Percentiles rank a stretch among this genome's conserved stretches.
Evolutionary conservation across 345 rosid species (phyloP).

Genomic region (Brassica juncea): DNA sequence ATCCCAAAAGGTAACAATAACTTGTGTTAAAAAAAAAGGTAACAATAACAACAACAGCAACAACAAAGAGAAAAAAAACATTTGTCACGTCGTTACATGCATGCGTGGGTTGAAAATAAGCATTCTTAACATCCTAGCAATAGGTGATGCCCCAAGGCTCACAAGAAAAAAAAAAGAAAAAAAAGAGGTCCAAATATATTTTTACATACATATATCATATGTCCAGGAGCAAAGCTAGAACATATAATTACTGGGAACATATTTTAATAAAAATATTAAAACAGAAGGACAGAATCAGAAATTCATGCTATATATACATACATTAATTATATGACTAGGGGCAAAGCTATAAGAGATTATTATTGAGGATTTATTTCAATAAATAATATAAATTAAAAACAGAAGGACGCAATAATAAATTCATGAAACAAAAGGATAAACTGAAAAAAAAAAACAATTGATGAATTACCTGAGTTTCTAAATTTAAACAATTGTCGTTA

Average conservation of each 20-base stretch:
- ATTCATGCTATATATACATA: too few relatives aligned
- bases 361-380: too few relatives aligned
- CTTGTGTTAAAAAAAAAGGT: neutral
- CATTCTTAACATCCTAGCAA: neutral
- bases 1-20: slow-evolving; percentile 18
- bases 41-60: neutral
- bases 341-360: too few relatives aligned
- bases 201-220: neutral
- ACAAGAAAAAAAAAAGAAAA: neutral
- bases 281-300: neutral
- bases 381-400: too few relatives aligned
- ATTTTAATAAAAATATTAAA: too few relatives aligned
- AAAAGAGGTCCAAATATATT: neutral
- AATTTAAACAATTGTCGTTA: neutral
- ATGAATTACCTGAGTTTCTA: neutral
- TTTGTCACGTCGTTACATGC: neutral
- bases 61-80: neutral
- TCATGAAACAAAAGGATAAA: neutral
- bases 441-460: neutral
- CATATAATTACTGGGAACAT: too few relatives aligned
- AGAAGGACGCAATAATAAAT: neutral
- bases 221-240: neutral
- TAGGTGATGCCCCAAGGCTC: neutral
- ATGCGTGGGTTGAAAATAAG: neutral
- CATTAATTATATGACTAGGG: too few relatives aligned